Evolutionary conservation across 768 basidiomycete species (phyloP), one percentile per base, ranked within the genome.

Genomic region (Russula griseocarnosa): DNA sequence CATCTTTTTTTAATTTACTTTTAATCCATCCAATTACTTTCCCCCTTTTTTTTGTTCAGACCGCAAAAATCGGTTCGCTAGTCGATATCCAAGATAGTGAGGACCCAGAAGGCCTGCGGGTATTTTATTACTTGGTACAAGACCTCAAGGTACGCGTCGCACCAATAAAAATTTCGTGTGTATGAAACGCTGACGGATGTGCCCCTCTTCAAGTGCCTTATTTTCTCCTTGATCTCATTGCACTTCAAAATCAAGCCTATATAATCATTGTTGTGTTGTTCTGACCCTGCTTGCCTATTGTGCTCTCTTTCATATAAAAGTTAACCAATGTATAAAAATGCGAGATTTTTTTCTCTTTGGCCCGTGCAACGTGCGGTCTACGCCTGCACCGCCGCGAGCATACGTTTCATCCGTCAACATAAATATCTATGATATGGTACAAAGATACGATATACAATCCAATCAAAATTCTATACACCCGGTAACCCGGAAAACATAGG

Each of bases 171-270:
- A 3, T 30, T 30, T 30, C 30, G 3, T 20, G 13, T 26, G 20
- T 13, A 11, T 3, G 22, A 20, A 40, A 56, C 13, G 9, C 10
- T 20, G 36, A 36, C 40, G 65, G 34, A 55, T 14, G n/a, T 51
- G 26, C 32, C 8, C 26, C 53, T 2, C 20, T 28, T 34, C 7
- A 71, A 99, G 96, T 98, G 95, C 77, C 83, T 98, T 65, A 95
- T 99, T 69, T 97, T 98, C 76, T 98, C 97, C 10, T 83, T 99
- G 66, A 98, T 99, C 74, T 93, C 94, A 3, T 84, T 99, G 42
- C 96, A 99, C 81, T 98, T 99, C 88, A 98, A 98, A 80, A 98
- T 99, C 83, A 98, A 99, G 82, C 97, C 97, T 18, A 98, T 94
- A 70, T 94, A 85, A 77, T 11, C 8, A n/a, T 5, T 4, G 10